Evolutionary conservation across 495 filamentous ascomycete genomes (phyloP), one percentile per base, ranked within the genome.

Genomic region (Talaromyces ruber): DNA sequence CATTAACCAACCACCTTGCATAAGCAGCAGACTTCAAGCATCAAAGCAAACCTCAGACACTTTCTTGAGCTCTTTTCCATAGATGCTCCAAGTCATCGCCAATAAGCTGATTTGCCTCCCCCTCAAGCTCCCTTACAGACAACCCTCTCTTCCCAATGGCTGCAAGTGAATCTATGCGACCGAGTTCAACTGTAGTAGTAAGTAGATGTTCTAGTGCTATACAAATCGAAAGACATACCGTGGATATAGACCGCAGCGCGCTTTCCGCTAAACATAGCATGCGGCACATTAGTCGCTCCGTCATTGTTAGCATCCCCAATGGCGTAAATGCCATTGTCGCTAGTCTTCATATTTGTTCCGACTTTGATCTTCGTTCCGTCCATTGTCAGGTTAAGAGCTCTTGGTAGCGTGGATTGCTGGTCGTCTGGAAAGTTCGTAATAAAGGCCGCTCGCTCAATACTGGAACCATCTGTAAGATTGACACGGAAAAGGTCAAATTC

Each of bases 201-300:
- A 29, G 30, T 37, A 62, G 9, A 21, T 2, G 12, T 2, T n/a
- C n/a, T n/a, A n/a, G n/a, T n/a, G n/a, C n/a, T n/a, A n/a, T n/a
- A n/a, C n/a, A n/a, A n/a, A n/a, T n/a, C n/a, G n/a, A 54, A 21
- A n/a, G 50, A 71, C 79, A 68, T 64, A 84, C 82, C 80, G 67
- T 86, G 83, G 24, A 82, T 51, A 57, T 70, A 84, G 18, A 85
- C 83, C 5, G 78, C 81, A 7, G 82, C 77, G 47, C 79, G 68
- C 75, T 85, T 86, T 1, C 79, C 82, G 28, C 72, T 80, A 64
- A 74, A 86, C 71, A 86, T 77, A 1, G 83, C 84, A 61, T 86
- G 84, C 0, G 83, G 82, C 18, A 86, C 82, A 60, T 85, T 85
- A 11, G 82, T 84, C 39, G 76, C 74, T 29, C 79, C 79, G 37